Evolutionary conservation across 805 yeast species (phyloP), one percentile per base, ranked within the genome.

Genomic region (Starmerella bombicola): DNA sequence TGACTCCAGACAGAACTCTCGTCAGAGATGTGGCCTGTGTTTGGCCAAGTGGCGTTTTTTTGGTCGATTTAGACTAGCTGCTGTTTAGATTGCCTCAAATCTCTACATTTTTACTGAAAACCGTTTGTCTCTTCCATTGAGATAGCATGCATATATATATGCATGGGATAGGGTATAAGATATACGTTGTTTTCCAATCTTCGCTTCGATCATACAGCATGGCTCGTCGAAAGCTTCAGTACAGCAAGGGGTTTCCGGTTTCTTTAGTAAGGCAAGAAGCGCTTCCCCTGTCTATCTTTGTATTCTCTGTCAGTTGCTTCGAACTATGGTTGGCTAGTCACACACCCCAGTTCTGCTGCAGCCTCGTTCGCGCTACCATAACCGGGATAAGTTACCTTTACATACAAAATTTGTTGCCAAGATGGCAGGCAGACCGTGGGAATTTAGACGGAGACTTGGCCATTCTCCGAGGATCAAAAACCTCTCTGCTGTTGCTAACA

Each of bases 21-120:
- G 63, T 78, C 5, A 51, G 53, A 15, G 71, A 74, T 26, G 71
- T 66, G 38, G 54, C 58, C 5, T 54, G 63, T 5, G 62, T 79
- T 6, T 77, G 67, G 64, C 86, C 86, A 3, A 74, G 68, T 40
- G 86, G 84, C 2, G 76, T 70, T 45, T 55, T 78, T 24, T 59
- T 77, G n/a, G 70, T 73, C 29, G 78, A 73, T 18, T 10, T 24
- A 13, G 28, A 24, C 13, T 24, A 24, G n/a, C n/a, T n/a, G n/a
- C n/a, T n/a, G n/a, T n/a, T n/a, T n/a, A n/a, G n/a, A n/a, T n/a
- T 30, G 9, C 9, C n/a, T 30, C n/a, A 15, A 30, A 15, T 15
- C 9, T 29, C 17, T 29, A n/a, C 15, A n/a, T n/a, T 29, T n/a
- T 8, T 29, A n/a, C 15, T 29, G 32, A 8, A n/a, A n/a, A n/a